These are phyloP conservation scores for Fistulinella staudtii DNA, from an alignment of 1,284 basidiomycete genomes.

Conservation along the genomic window DNA sequence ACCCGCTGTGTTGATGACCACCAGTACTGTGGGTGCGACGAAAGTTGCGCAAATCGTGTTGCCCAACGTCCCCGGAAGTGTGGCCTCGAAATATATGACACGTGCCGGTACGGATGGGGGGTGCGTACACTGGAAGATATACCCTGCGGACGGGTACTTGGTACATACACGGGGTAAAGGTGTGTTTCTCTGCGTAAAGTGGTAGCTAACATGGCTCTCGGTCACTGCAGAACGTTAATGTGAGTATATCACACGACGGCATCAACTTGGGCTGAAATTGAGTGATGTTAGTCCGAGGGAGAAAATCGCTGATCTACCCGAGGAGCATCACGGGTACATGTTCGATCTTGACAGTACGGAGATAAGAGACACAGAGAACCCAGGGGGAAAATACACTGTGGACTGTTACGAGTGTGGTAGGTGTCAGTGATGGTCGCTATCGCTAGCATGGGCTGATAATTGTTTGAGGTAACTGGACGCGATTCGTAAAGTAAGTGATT, in stretches of 20 bases:
- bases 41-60: constrained; percentile 48
- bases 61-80: constrained; percentile 47
- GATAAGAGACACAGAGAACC: constrained; percentile 32
- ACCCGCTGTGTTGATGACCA: not conserved
- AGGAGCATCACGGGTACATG: constrained; percentile 40
- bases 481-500: constrained; percentile 60
- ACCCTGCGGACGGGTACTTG: constrained; percentile 51
- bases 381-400: constrained; percentile 42
- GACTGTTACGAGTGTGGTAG: constrained; percentile 48
- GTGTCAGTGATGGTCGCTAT: constrained; percentile 8
- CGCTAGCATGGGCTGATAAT: constrained; percentile 1
- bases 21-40: constrained; percentile 45
- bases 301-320: constrained; percentile 35
- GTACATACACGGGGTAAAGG: constrained; percentile 59
- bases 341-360: constrained; percentile 61
- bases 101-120: constrained; percentile 51
- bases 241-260: constrained; percentile 12
- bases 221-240: constrained; percentile 21
- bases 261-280: not conserved
- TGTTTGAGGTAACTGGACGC: constrained; percentile 62
- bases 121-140: constrained; percentile 39
- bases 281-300: constrained; percentile 36
- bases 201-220: constrained; percentile 2
- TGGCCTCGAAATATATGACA: constrained; percentile 56
- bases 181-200: not conserved